A percentile compares a stretch with the other conserved stretches of the same genome.
Conservation (phyloP, 2,329 filamentous ascomycete genomes). For the Mollisiaceae sp. region DNA sequence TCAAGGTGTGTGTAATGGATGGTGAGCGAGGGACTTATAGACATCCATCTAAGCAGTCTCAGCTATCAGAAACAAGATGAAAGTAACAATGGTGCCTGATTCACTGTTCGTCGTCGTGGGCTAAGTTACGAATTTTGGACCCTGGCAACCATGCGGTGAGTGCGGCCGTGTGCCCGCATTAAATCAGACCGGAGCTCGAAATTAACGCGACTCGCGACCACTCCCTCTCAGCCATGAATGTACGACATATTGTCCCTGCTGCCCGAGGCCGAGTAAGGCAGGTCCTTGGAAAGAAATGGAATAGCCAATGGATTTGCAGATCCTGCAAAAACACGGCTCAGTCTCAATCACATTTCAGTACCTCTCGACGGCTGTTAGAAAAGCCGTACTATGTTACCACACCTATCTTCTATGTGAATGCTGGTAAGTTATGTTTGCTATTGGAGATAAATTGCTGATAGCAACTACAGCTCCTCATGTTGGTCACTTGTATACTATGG, state of each 20-base stretch:
- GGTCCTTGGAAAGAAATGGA: conserved; percentile 6
- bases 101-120: not conserved
- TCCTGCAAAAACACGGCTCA: conserved; percentile 29
- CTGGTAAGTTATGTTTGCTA: conserved; percentile 57
- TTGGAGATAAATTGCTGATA: conserved; percentile 19
- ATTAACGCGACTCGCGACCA: not conserved
- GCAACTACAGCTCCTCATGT: conserved; percentile 77
- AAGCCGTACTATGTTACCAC: conserved; percentile 97
- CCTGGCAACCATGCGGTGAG: not conserved
- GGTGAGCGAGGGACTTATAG: not conserved
- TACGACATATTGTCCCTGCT: conserved; percentile 27
- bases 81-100: not conserved
- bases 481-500: conserved; percentile 92
- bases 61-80: not conserved
- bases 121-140: not conserved
- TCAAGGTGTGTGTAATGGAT: conserved; percentile 1
- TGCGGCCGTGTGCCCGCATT: not conserved
- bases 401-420: conserved; percentile 99
- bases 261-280: conserved; percentile 28
- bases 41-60: conserved; percentile 9
- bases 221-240: conserved; percentile 27
- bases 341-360: conserved; percentile 27
- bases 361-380: conserved; percentile 35
- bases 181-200: not conserved
- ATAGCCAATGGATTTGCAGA: conserved; percentile 35